Percentiles rank a stretch among this genome's conserved stretches.
Conservation (phyloP, 371 early-diverging fungal species). For the Mucor irregularis region DNA sequence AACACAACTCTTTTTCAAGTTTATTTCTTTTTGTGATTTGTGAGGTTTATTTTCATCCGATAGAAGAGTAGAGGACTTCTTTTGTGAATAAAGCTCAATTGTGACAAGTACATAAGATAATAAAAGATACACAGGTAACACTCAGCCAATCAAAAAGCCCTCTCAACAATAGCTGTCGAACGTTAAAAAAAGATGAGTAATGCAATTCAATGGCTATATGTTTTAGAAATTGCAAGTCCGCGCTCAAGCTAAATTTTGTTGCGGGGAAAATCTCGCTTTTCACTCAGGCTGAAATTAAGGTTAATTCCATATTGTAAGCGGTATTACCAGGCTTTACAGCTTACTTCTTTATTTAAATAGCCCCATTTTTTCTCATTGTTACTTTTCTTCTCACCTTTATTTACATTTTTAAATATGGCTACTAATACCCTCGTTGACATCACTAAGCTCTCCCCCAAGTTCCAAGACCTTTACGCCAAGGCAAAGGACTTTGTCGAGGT, state of each 20-base stretch:
- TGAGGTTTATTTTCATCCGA: too few relatives aligned
- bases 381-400: neutral
- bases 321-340: conserved; percentile 13
- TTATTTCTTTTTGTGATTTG: too few relatives aligned
- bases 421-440: conserved; percentile 46
- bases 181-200: conserved; percentile 20
- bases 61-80: too few relatives aligned
- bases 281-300: conserved; percentile 3
- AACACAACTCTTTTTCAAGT: too few relatives aligned
- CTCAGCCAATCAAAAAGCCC: too few relatives aligned
- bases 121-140: too few relatives aligned
- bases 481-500: conserved; percentile 83
- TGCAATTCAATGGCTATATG: neutral
- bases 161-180: too few relatives aligned
- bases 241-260: neutral
- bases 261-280: conserved; percentile 15
- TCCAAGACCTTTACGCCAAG: conserved; percentile 66
- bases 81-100: too few relatives aligned
- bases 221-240: too few relatives aligned
- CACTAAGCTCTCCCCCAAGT: conserved; percentile 61
- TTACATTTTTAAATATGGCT: conserved; percentile 24
- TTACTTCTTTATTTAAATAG: neutral
- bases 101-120: too few relatives aligned
- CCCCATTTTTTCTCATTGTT: neutral
- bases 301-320: conserved; percentile 20